Base-by-base conservation (phyloP, 2,329 filamentous ascomycete species). In the Chalara sp. region DNA sequence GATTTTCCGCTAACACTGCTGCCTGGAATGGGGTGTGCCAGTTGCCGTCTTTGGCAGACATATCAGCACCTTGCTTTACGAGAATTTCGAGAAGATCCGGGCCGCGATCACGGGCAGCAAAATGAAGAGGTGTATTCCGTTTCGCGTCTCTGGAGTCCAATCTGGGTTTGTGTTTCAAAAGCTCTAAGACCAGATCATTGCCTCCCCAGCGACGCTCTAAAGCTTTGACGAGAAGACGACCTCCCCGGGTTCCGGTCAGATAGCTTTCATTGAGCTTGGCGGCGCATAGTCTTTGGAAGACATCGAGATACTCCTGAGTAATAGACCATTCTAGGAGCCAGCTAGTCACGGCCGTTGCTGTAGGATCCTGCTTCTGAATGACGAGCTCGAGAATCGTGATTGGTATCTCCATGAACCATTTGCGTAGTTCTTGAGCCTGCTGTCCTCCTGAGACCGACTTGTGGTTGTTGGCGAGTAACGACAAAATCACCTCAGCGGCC, bases 221-320 rank as follows among this genome's bases (percentile, higher is more conserved):
- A 47, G 45, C 45, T 47, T 47, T 47, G 45, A 47, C 12, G 45
- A 47, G 45, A 39, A 47, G 45, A 47, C 45, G 45, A 35, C 45
- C 45, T 39, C 32, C 45, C 45, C 45, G 45, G 45, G 45, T 21
- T 47, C 45, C 45, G 21, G 45, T 47, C 32, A 47, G 45, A 39
- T 47, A 47, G 45, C 45, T 47, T 47, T 47, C 45, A 47, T 47
- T 47, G 45, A 47, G 45, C 45, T 47, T 47, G 31, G 45, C 45
- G 30, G 45, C 45, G 45, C 32, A 35, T 47, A 47, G 45, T 47
- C 45, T 47, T 47, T 37, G 31, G 32, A 47, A 47, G 45, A 47
- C 45, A 37, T 47, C 45, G 32, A 39, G 31, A 47, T 47, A 47
- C 3, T 47, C 12, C 11, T 47, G 6, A 37, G 45, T 47, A 28